Evolutionary conservation across 306 rosid species (phyloP).

Genomic region (Cucumis hystrix): DNA sequence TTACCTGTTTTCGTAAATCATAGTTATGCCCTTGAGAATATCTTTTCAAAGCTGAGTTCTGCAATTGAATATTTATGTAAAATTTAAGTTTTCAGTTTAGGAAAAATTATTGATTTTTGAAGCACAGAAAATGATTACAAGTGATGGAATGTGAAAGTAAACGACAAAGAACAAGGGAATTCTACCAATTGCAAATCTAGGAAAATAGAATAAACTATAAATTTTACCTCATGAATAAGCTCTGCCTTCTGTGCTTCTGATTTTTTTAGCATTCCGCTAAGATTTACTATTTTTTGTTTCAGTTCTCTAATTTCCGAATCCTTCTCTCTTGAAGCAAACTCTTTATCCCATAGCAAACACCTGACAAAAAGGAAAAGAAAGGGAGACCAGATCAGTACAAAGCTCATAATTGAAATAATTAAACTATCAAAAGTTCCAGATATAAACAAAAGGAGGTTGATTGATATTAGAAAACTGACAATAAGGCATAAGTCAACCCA

Average conservation of each 20-base stretch:
- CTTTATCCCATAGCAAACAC: conserved; percentile 59
- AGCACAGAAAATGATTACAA: not conserved
- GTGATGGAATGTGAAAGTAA: not conserved
- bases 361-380: conserved; percentile 12
- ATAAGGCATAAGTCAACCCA: not conserved
- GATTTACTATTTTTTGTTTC: conserved; percentile 56
- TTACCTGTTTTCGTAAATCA: conserved; percentile 53
- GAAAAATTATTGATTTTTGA: not conserved
- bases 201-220: conserved; percentile 21
- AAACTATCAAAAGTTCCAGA: not conserved
- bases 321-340: conserved; percentile 53
- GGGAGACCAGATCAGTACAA: not conserved
- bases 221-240: conserved; percentile 47
- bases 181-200: not conserved
- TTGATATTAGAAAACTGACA: not conserved
- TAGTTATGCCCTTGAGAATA: conserved; percentile 32
- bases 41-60: conserved; percentile 38
- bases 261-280: conserved; percentile 44
- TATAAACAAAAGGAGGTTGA: not conserved
- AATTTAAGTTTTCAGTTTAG: not conserved
- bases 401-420: not conserved
- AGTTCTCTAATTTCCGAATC: conserved; percentile 64
- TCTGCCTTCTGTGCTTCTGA: conserved; percentile 50
- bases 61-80: conserved; percentile 12
- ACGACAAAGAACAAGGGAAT: not conserved